Conservation (phyloP, 2,329 filamentous ascomycete species). For the Beauveria pseudobassiana region DNA sequence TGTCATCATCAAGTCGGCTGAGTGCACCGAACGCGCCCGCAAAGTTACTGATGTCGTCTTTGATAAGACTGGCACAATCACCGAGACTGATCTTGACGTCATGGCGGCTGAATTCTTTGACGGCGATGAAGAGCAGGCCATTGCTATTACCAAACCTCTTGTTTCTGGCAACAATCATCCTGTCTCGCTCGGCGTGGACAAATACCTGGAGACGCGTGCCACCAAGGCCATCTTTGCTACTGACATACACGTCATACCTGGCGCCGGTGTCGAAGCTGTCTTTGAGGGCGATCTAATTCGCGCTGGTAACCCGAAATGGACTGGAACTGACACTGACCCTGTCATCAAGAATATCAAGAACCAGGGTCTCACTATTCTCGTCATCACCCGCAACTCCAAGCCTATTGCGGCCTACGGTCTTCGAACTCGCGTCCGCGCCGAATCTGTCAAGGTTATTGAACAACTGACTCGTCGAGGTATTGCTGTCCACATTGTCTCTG, state of each 20-base stretch:
- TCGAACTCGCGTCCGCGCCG: constrained; percentile 23
- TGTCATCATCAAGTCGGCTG: constrained; percentile 50
- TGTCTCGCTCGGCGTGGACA: constrained; percentile 39
- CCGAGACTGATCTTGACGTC: constrained; percentile 33
- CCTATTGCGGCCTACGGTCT: constrained; percentile 44
- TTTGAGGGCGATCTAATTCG: constrained; percentile 23
- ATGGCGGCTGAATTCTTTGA: constrained; percentile 17
- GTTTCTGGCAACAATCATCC: constrained; percentile 40
- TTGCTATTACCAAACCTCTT: constrained; percentile 21
- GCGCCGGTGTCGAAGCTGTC: constrained; percentile 31
- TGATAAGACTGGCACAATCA: constrained; percentile 60
- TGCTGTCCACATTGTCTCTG: constrained; percentile 46
- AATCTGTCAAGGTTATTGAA: constrained; percentile 37
- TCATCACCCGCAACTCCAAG: constrained; percentile 18
- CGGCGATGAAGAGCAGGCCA: constrained; percentile 17
- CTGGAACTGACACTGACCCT: constrained; percentile 18
- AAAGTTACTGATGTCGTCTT: constrained; percentile 51
- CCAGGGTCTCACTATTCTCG: constrained; percentile 20
- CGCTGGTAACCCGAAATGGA: constrained; percentile 41
- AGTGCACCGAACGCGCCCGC: constrained; percentile 43
- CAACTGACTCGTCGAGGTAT: constrained; percentile 40
- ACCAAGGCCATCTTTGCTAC: constrained; percentile 13
- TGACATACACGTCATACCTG: constrained; percentile 30
- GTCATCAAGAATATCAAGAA: constrained; percentile 16
- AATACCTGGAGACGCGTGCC: constrained; percentile 25